Evolutionary conservation across 805 yeast genomes (phyloP), one percentile per base, ranked within the genome.

Genomic region (Monosporozyma solicola): DNA sequence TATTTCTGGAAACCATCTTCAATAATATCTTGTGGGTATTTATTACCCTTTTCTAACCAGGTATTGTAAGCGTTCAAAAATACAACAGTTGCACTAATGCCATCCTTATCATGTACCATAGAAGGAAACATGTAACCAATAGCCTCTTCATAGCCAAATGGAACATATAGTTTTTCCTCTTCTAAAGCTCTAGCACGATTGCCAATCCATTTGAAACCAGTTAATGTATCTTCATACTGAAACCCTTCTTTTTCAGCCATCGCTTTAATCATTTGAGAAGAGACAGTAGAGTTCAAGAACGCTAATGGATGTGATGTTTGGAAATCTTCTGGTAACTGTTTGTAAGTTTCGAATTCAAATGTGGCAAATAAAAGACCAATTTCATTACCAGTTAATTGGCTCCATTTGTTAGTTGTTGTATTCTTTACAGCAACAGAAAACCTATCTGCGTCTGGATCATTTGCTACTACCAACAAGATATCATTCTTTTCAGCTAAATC

Each of bases 201-300:
- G 3, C 98, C 99, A 39, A 92, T 84, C 99, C 99, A 92, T 70
- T 92, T 92, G 74, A 92, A 92, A 1, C 99, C 99, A 0, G 98
- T 92, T 53, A 92, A 74, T 0, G 98, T 92, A 56, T 94, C 97
- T 44, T 73, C 76, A 67, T 77, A 86, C 47, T 79, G 73, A 63
- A 85, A 84, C 0, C 84, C 84, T 47, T 79, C 74, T 4, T 62
- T 64, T 3, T 74, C 66, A 0, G 96, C 94, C 82, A 90, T 80
- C 2, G 83, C 72, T 9, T 72, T 71, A 48, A 91, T 73, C 74
- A 90, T 79, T 63, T 86, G 95, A 4, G 97, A 88, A 0, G 97
- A 90, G 0, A 94, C 98, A 0, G 98, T 89, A 0, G 98, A 90
- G 64, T 87, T 89, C 47, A 92, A 68, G 67, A 92, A 70, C 3